Evolutionary conservation across 228 moss, liverwort and hornwort genomes (phyloP), one percentile per base, ranked within the genome.

Genomic region (Sphagnum fallax): DNA sequence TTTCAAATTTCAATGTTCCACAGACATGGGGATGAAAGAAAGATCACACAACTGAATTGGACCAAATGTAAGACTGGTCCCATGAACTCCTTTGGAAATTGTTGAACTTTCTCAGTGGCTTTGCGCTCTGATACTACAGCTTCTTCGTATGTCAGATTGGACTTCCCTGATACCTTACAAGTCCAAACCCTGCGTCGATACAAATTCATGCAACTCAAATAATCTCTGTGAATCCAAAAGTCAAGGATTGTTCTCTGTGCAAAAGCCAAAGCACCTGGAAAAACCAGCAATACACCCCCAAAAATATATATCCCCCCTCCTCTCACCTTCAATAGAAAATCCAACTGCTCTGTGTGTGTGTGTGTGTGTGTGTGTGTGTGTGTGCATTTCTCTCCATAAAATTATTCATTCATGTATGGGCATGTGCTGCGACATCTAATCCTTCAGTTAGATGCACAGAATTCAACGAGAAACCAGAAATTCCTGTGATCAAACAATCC

Each of bases 81-180:
- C 94, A 98, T 98, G 49, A 92, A 93, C 70, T 98, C 98, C 76
- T 94, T 98, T 59, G 98, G 98, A 69, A 98, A 98, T 47, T 90
- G 81, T 69, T 87, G 93, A 70, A 98, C 92, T 87, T 90, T 90
- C 77, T 98, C 98, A 69, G 87, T 86, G 12, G 98, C 94, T 78
- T 83, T 98, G 65, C 94, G 87, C 72, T 98, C 98, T 51, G 98
- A 98, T 50, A 98, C 83, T 47, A 98, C 76, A 4, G 98, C 98
- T 82, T 98, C 98, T 77, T 98, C 98, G 64, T 91, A 98, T 5
- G 98, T 98, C 65, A 98, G 82, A 84, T 94, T 98, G 68, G 75
- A 85, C 78, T 98, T 98, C 51, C 92, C 92, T 13, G 98, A 90
- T 47, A 92, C 92, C 78, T 98, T 94, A 80, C 98, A 98, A 47